Evolutionary conservation across 768 basidiomycete genomes (phyloP), one percentile per base, ranked within the genome.

Genomic region (Mycena crocata): DNA sequence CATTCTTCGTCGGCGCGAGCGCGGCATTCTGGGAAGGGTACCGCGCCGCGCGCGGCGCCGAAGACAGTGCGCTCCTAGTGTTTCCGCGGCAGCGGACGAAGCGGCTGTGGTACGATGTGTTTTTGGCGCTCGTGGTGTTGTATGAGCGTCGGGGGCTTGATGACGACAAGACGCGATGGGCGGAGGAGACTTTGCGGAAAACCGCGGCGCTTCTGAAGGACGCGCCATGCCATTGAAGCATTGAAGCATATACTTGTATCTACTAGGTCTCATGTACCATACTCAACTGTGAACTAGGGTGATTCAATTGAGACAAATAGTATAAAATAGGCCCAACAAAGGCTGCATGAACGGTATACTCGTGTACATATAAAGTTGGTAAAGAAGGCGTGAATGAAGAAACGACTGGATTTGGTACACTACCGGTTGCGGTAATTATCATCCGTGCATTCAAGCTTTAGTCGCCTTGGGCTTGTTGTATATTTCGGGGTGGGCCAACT

Each of bases 21-120:
- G 67, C 68, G 31, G 89, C 87, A 5, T 75, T 93, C 23, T 75
- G 83, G 52, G 88, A 91, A 75, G 92, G 89, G 1, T 93, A 93
- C 71, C 75, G 76, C 44, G 77, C 60, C 3, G 81, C 80, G n/a
- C 84, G 86, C 8, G 88, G 87, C 1, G 82, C 78, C 1, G 79
- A 67, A 42, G 65, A 63, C 21, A 56, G 65, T 23, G 32, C 78
- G 5, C 73, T 88, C 46, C 80, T 90, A 3, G 73, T 86, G 26
- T 89, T 93, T 64, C 78, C 84, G 15, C 83, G 92, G 52, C 92
- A 93, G 77, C 86, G 82, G 74, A 94, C 92, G 52, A 94, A 94
- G 76, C 79, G 92, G 64, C 70, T 89, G 51, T 94, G 92, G 93
- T 93, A 93, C 74, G 88, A 87, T 34, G 72, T 93, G 8, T 93